Evolutionary conservation across 371 early-diverging fungal genomes (phyloP).

Genomic region (Mortierella polycephala): DNA sequence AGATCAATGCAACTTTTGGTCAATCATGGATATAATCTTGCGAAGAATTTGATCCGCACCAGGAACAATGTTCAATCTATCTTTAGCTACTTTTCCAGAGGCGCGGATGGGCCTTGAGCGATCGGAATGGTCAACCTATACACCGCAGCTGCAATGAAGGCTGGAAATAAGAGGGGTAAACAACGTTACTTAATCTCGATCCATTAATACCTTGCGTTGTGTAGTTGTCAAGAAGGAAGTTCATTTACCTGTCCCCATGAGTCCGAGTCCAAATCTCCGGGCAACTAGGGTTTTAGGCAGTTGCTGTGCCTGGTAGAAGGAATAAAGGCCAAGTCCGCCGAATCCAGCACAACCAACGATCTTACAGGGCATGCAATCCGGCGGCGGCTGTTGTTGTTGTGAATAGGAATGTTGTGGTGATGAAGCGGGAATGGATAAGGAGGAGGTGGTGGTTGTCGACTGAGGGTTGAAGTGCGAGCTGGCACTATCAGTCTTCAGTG

Average conservation of each 20-base stretch:
- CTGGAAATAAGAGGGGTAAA: not conserved
- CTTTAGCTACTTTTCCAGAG: not conserved
- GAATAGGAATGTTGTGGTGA: constrained; percentile 7
- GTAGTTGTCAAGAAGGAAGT: not conserved
- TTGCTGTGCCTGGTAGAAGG: constrained; percentile 41
- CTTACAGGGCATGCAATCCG: constrained; percentile 42
- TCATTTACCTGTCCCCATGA: constrained; percentile 32
- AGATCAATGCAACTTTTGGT: no score
- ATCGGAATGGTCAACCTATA: constrained; percentile 38
- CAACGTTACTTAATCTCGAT: no score
- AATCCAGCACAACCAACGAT: constrained; percentile 40
- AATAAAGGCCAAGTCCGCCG: constrained; percentile 42
- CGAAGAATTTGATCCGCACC: no score
- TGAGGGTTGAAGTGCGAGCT: not conserved
- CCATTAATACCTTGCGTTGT: no score
- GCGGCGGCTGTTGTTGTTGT: constrained; percentile 14
- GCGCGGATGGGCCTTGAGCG: constrained; percentile 1
- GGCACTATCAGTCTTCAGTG: no score
- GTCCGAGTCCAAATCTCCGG: constrained; percentile 24
- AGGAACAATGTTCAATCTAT: no score
- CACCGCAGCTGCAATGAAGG: constrained; percentile 35
- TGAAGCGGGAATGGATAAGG: not conserved
- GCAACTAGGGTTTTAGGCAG: constrained; percentile 32
- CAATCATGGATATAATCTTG: no score
- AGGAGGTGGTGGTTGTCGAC: not conserved